Conservation (phyloP, 176 grass and related monocot genomes). For the Aegilops umbellulata region DNA sequence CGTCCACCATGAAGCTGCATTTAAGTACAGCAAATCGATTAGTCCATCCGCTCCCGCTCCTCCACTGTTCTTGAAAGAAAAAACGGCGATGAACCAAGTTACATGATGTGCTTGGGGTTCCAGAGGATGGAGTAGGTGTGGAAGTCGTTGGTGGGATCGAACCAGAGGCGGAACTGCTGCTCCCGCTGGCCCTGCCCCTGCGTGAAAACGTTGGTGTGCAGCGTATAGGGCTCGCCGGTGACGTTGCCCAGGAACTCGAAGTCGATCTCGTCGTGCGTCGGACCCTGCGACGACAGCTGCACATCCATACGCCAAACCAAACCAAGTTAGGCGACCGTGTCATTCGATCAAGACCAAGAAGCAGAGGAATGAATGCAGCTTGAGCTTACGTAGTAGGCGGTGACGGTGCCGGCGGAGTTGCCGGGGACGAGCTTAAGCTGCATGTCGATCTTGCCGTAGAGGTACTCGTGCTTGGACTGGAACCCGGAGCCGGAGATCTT, state of each 20-base stretch:
- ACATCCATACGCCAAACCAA: background rate
- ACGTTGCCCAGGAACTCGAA: slow-evolving; percentile 92
- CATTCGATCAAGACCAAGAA: too few relatives aligned
- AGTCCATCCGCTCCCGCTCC: too few relatives aligned
- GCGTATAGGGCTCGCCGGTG: slow-evolving; percentile 66
- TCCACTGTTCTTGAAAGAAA: too few relatives aligned
- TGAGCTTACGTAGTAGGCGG: slow-evolving; percentile 88
- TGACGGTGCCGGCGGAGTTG: slow-evolving; percentile 91
- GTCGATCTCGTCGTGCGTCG: slow-evolving; percentile 86
- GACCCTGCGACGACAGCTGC: slow-evolving; percentile 72
- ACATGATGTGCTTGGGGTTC: slow-evolving; percentile 89
- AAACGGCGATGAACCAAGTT: background rate
- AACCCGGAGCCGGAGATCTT: slow-evolving; percentile 64
- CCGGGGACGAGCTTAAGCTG: slow-evolving; percentile 76
- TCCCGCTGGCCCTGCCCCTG: slow-evolving; percentile 72
- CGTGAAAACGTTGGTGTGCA: slow-evolving; percentile 97
- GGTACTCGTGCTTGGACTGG: slow-evolving; percentile 83
- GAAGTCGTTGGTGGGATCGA: slow-evolving; percentile 77
- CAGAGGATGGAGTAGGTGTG: slow-evolving; percentile 89
- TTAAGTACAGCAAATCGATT: too few relatives aligned
- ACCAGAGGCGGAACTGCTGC: slow-evolving; percentile 90
- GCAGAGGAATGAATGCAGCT: too few relatives aligned
- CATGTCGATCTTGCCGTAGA: slow-evolving; percentile 96
- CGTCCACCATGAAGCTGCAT: slow-evolving; percentile 89
- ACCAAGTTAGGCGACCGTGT: too few relatives aligned